These are phyloP conservation scores for Aspergillus haitiensis DNA, from an alignment of 495 filamentous ascomycete species.

Conservation along the genomic window DNA sequence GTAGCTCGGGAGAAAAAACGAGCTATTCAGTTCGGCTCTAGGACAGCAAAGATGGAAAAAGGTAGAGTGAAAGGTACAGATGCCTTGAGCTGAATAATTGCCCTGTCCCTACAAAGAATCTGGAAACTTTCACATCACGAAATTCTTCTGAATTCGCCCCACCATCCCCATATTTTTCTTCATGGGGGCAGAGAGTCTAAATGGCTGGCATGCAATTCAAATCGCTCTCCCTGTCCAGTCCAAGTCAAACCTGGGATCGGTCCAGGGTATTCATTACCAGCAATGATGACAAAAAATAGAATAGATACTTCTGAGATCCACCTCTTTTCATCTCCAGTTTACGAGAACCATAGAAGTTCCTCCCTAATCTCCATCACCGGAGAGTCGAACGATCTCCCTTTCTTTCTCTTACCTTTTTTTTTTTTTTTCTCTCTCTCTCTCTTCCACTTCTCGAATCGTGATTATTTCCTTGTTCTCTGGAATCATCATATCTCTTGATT, in stretches of 20 bases:
- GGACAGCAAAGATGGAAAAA: slow-evolving; percentile 82
- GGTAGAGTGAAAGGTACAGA: slow-evolving; percentile 72
- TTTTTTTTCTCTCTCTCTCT: slow-evolving; percentile 3
- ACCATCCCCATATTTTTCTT: background rate
- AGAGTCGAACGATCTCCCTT: background rate
- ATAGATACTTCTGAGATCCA: slow-evolving; percentile 55
- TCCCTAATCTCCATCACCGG: slow-evolving; percentile 12
- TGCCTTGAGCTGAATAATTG: slow-evolving; percentile 35
- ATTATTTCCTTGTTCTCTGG: background rate
- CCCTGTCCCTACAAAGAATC: background rate
- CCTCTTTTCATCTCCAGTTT: background rate
- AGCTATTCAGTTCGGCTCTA: slow-evolving; percentile 84
- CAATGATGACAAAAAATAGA: slow-evolving; percentile 50
- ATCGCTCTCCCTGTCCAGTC: background rate
- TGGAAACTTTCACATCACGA: too few species aligned
- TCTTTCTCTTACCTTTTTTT: slow-evolving; percentile 6
- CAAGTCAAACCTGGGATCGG: slow-evolving; percentile 6
- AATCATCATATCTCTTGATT: background rate
- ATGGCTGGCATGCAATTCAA: too few species aligned
- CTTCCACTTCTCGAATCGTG: slow-evolving; percentile 1
- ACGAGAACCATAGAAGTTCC: slow-evolving; percentile 2
- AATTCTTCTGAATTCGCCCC: background rate
- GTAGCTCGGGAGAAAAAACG: slow-evolving; percentile 88
- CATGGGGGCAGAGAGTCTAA: too few species aligned
- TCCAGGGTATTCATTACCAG: slow-evolving; percentile 22